Conservation (phyloP, 2,329 filamentous ascomycete species). For the Chalara sp. region DNA sequence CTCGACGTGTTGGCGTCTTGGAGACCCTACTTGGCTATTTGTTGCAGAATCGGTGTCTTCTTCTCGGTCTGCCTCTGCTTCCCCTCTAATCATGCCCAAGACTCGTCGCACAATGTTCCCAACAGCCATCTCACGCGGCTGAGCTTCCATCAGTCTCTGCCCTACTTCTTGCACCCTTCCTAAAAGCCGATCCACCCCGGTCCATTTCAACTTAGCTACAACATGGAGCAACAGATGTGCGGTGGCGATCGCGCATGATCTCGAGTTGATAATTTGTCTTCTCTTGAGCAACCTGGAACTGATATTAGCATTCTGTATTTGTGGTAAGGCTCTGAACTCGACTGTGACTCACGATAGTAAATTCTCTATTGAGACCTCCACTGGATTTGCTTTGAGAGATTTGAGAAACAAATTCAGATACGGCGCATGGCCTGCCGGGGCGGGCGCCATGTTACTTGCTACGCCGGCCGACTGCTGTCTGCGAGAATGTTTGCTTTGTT, state of each 20-base stretch:
- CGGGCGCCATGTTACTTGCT: too few species aligned
- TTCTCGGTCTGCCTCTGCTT: conserved; percentile 71
- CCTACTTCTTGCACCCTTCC: conserved; percentile 75
- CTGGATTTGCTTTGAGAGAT: conserved; percentile 65
- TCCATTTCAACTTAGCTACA: conserved; percentile 73
- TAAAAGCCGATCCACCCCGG: conserved; percentile 71
- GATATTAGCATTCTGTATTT: background rate
- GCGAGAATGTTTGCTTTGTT: too few species aligned
- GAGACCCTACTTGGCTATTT: conserved; percentile 22
- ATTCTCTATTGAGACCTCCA: conserved; percentile 78
- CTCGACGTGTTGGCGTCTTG: conserved; percentile 16
- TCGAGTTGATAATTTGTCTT: conserved; percentile 80
- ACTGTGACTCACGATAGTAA: conserved; percentile 59
- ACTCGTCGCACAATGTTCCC: conserved; percentile 92
- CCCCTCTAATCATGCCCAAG: conserved; percentile 83
- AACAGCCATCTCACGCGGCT: conserved; percentile 85
- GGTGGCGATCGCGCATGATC: conserved; percentile 85
- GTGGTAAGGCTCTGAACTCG: conserved; percentile 9
- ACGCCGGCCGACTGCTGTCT: too few species aligned
- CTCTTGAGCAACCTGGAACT: conserved; percentile 67
- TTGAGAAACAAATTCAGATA: conserved; percentile 73
- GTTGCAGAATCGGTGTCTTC: conserved; percentile 26
- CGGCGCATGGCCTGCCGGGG: conserved; percentile 49
- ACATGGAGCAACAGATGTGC: conserved; percentile 83
- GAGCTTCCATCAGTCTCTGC: conserved; percentile 66